Percentiles rank a stretch among this genome's conserved stretches.
Conservation (phyloP, 1,284 basidiomycete genomes). For the Austroboletus niveus region DNA sequence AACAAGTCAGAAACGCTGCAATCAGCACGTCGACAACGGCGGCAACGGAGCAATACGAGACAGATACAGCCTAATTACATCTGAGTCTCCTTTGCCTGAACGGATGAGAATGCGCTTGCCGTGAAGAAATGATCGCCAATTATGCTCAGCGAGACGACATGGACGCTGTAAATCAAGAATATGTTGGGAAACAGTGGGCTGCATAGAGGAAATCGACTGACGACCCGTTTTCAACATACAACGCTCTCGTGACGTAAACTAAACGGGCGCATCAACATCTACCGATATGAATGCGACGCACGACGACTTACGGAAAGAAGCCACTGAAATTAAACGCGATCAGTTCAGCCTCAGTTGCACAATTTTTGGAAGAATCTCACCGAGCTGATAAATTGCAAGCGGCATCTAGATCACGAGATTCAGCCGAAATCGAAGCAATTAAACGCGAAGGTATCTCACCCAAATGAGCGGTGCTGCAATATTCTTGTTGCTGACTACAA, state of each 20-base stretch:
- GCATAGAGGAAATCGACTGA: neutral
- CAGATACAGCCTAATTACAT: neutral
- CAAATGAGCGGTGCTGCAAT: slow-evolving; percentile 2
- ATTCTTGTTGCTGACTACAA: neutral
- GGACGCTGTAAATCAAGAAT: neutral
- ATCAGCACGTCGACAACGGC: neutral
- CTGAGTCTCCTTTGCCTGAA: too few species aligned
- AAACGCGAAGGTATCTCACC: neutral
- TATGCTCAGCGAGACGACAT: neutral
- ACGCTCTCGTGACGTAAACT: slow-evolving; percentile 2
- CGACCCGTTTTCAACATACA: neutral
- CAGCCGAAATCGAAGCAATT: neutral
- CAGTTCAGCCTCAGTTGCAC: neutral
- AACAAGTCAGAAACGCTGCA: neutral
- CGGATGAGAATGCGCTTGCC: neutral
- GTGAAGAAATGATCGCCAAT: slow-evolving; percentile 1
- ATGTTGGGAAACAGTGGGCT: neutral
- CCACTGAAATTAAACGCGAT: neutral
- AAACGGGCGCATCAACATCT: neutral
- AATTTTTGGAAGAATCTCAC: neutral
- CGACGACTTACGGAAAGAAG: neutral
- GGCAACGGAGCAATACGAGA: neutral
- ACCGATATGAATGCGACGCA: neutral
- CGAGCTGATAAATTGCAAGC: slow-evolving; percentile 3
- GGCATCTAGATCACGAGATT: neutral